Percentiles rank a stretch among this genome's conserved stretches.
These are phyloP conservation scores for Colletotrichum endophyticum DNA, from an alignment of 2,329 filamentous ascomycete genomes.

Conservation along the genomic window DNA sequence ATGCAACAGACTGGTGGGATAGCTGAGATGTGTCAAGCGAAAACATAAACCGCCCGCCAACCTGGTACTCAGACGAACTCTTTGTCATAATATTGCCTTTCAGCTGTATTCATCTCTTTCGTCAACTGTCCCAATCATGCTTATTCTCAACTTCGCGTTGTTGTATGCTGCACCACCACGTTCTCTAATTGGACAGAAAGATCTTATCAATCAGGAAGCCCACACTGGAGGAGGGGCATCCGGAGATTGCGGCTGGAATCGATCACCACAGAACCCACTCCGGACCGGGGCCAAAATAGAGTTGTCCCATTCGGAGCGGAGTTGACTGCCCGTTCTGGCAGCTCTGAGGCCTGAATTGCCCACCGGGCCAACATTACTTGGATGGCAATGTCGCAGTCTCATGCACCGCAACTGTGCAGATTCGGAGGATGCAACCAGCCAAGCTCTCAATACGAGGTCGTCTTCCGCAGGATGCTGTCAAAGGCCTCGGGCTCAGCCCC, in stretches of 20 bases:
- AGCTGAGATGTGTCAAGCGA: not conserved
- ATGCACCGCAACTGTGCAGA: not conserved
- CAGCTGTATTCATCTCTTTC: not conserved
- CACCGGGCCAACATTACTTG: not conserved
- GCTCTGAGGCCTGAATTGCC: not conserved
- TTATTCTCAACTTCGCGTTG: not conserved
- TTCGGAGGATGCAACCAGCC: not conserved
- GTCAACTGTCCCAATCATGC: not conserved
- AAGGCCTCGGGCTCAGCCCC: not conserved
- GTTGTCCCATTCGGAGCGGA: not conserved
- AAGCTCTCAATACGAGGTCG: not conserved
- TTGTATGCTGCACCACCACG: fast-evolving
- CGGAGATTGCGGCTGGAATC: not conserved
- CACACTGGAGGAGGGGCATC: not conserved
- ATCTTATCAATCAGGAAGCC: not conserved
- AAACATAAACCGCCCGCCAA: not conserved
- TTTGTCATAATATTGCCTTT: not conserved
- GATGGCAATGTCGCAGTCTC: not conserved
- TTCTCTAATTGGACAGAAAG: not conserved
- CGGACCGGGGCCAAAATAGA: not conserved
- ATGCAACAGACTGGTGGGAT: fast-evolving
- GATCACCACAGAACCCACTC: not conserved
- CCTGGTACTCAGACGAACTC: not conserved
- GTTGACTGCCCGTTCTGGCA: not conserved
- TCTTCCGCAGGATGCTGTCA: not conserved